Percentiles rank a stretch among this genome's conserved stretches.
phyloP scores from a whole-genome alignment of 75 land plant species.

The Adiantum capillusveneris region DNA sequence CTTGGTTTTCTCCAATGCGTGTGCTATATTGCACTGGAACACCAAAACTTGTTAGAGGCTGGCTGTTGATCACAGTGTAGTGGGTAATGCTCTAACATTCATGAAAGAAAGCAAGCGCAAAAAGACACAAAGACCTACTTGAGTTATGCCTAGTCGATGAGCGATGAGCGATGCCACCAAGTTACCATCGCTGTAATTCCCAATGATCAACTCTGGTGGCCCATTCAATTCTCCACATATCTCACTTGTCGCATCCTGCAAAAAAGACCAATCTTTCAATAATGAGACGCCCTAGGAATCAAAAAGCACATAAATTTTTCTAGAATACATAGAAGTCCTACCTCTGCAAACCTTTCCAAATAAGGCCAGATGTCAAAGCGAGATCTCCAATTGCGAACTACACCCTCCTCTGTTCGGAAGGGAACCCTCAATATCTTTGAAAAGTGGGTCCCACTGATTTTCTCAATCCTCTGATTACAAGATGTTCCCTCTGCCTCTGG shows the following conservation, averaged over 20 bases:
- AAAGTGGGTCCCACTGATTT: slow-evolving; percentile 40
- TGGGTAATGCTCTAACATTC: too few species aligned
- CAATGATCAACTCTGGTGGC: slow-evolving; percentile 57
- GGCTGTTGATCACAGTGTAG: too few species aligned
- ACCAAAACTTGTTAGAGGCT: background rate
- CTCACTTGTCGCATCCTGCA: slow-evolving; percentile 56
- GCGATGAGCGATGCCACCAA: slow-evolving; percentile 57
- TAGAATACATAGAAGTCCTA: slow-evolving; percentile 1
- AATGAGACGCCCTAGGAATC: too few species aligned
- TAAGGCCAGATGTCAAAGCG: slow-evolving; percentile 76
- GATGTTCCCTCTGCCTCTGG: slow-evolving; percentile 58
- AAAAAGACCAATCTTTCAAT: too few species aligned
- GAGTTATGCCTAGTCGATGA: slow-evolving; percentile 42
- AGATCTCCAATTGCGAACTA: slow-evolving; percentile 49
- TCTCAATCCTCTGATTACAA: slow-evolving; percentile 51
- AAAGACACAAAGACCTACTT: slow-evolving; percentile 23
- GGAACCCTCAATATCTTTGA: slow-evolving; percentile 54
- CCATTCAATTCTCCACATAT: slow-evolving; percentile 42
- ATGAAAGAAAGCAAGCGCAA: too few species aligned
- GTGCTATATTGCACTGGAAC: slow-evolving; percentile 72
- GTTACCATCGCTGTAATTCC: slow-evolving; percentile 74
- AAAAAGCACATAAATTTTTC: background rate
- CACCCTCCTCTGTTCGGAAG: slow-evolving; percentile 42
- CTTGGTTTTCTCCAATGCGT: slow-evolving; percentile 93
- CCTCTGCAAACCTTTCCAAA: slow-evolving; percentile 57